Percentiles rank a stretch among this genome's conserved stretches.
phyloP scores from a whole-genome alignment of 257 asterid species.

The Lantana camara region DNA sequence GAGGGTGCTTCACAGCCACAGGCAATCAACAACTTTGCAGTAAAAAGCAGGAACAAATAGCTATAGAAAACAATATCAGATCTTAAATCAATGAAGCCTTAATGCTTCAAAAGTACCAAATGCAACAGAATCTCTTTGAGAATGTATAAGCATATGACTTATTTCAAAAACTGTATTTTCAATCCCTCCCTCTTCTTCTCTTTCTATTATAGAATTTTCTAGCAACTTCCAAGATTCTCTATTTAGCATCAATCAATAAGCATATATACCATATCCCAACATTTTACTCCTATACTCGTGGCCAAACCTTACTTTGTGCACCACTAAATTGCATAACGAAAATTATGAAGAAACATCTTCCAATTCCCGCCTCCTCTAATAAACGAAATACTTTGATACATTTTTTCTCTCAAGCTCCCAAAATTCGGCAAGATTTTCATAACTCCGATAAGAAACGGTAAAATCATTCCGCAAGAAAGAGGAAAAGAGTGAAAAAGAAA shows the following conservation, averaged over 20 bases:
- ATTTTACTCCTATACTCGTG: constrained; percentile 4
- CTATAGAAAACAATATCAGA: neutral
- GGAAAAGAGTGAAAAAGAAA: neutral
- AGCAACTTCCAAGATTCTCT: constrained; percentile 3
- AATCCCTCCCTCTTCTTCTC: neutral
- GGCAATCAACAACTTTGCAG: neutral
- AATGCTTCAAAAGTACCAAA: constrained; percentile 9
- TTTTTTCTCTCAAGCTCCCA: constrained; percentile 4
- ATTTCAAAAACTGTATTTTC: neutral
- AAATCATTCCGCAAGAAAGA: neutral
- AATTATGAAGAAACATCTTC: neutral
- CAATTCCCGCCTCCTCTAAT: constrained; percentile 5
- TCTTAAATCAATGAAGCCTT: constrained; percentile 11
- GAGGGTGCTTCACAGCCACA: neutral
- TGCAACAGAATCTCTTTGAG: neutral
- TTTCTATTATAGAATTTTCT: constrained; percentile 18
- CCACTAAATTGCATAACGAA: constrained; percentile 5
- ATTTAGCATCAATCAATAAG: constrained; percentile 12
- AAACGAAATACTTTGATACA: neutral
- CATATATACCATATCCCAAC: constrained; percentile 17
- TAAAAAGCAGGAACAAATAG: neutral
- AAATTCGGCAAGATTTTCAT: constrained; percentile 1
- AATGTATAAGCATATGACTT: neutral
- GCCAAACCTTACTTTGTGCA: constrained; percentile 12
- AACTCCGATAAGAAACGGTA: neutral